Percentiles rank a stretch among this genome's conserved stretches.
phyloP scores from a whole-genome alignment of 176 grass and related monocot genomes.

The Ampelocalamus luodianensis region DNA sequence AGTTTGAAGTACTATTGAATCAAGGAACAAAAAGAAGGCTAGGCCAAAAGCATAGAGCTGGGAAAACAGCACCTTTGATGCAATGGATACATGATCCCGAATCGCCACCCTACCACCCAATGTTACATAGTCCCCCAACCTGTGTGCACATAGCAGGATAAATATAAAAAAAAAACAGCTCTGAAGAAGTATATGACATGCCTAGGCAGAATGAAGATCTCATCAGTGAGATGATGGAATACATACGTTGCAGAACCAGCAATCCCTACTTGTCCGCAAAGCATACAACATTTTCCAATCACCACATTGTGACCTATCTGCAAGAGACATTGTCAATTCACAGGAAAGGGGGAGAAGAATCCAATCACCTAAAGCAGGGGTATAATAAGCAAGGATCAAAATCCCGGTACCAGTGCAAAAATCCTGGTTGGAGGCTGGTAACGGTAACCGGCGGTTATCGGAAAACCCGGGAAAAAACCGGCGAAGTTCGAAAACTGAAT shows the following conservation, averaged over 20 bases:
- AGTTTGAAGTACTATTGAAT: constrained; percentile 1
- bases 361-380: background rate
- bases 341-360: background rate
- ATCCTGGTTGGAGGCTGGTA: no score
- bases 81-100: constrained; percentile 67
- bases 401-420: no score
- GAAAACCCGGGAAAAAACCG: no score
- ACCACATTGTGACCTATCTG: constrained; percentile 96
- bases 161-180: background rate
- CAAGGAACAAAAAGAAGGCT: background rate
- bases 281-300: constrained; percentile 83
- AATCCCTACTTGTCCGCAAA: constrained; percentile 93
- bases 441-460: no score
- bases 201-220: constrained; percentile 18
- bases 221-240: constrained; percentile 24
- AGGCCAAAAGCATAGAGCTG: background rate
- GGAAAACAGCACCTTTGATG: constrained; percentile 57
- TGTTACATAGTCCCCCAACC: constrained; percentile 67
- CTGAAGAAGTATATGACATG: background rate
- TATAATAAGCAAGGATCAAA: no score
- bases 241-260: constrained; percentile 86
- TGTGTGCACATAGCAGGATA: constrained; percentile 15
- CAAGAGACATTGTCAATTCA: constrained; percentile 35
- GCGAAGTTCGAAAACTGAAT: no score
- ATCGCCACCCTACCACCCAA: constrained; percentile 75